phyloP scores from a whole-genome alignment of 2,329 filamentous ascomycete species.

The Penicillium sumatraense region DNA sequence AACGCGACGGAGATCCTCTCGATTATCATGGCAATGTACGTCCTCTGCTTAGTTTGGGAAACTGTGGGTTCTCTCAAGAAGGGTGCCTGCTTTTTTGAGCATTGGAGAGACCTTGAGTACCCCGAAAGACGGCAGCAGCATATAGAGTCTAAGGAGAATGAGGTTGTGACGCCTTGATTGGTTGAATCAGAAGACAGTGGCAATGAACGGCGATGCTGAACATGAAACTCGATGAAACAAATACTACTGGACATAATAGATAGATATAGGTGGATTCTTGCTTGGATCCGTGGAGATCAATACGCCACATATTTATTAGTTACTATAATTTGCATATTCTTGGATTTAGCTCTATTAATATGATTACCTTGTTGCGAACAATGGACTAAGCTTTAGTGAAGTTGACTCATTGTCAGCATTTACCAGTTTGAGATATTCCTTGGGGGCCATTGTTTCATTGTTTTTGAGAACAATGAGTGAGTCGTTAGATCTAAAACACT shows the following conservation, averaged over 20 bases:
- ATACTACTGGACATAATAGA: background rate
- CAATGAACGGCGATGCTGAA: too few relatives aligned
- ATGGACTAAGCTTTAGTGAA: too few relatives aligned
- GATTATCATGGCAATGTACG: constrained; percentile 50
- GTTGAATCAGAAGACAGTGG: background rate
- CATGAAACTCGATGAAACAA: background rate
- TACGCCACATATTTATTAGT: too few relatives aligned
- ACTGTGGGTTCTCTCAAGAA: constrained; percentile 38
- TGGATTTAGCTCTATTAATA: too few relatives aligned
- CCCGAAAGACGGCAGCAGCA: constrained; percentile 18
- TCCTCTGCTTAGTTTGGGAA: constrained; percentile 51
- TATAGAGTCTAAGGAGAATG: background rate
- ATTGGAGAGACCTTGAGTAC: constrained; percentile 34
- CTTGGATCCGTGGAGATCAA: too few relatives aligned
- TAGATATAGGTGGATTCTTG: background rate
- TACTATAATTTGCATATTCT: too few relatives aligned
- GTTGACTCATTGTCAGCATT: too few relatives aligned
- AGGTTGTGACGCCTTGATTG: background rate
- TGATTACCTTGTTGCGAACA: too few relatives aligned
- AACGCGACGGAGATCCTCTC: constrained; percentile 46
- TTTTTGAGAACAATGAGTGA: too few relatives aligned
- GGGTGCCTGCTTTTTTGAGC: constrained; percentile 32
- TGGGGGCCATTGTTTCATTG: too few relatives aligned
- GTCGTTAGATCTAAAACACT: too few relatives aligned
- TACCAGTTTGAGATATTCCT: too few relatives aligned